Evolutionary conservation across 169 alveolate genomes (phyloP), one percentile per base, ranked within the genome.

Genomic region (Eimeria sp.): DNA sequence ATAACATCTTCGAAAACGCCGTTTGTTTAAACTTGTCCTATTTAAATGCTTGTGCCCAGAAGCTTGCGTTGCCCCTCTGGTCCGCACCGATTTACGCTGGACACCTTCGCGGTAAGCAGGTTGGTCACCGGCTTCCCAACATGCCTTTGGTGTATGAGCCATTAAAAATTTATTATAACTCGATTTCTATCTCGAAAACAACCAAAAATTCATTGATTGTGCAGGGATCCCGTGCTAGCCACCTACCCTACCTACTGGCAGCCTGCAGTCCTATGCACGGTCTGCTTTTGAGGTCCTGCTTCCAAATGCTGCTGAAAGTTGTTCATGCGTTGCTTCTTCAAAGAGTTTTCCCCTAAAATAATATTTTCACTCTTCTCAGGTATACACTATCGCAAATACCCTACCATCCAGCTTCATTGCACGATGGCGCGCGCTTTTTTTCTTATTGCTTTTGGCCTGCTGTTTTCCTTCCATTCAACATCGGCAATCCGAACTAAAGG

Each of bases 401-500:
- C 49, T 49, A 52, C 49, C 3, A 10, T 52, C 62, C 23, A 14
- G 71, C 16, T 76, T 60, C 14, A 3, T 37, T 27, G 62, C 93
- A 62, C 78, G 64, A 87, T 87, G 93, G 93, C 93, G 64, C 93
- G 93, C 54, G 66, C 82, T 25, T n/a, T 87, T 49, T 87, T 83
- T 4, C 30, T 87, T 2, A 52, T 87, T 54, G 93, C 93, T 13
- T 27, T 87, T 37, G 93, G 93, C 68, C 80, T 87, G 93, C 82
- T 87, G 43, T 87, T 40, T 40, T 62, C 83, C 93, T 54, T 64
- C n/a, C 68, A 64, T n/a, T 52, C 83, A 37, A 64, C 49, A 25
- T 64, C 30, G 56, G 78, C 82, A 20, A 20, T 87, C 74, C 62
- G 82, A 56, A 87, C 93, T 4, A 87, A 25, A 43, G 83, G 43